A percentile compares a stretch with the other conserved stretches of the same genome.
phyloP scores from a whole-genome alignment of 1,284 basidiomycete species.

The Cryptococcus sp. region DNA sequence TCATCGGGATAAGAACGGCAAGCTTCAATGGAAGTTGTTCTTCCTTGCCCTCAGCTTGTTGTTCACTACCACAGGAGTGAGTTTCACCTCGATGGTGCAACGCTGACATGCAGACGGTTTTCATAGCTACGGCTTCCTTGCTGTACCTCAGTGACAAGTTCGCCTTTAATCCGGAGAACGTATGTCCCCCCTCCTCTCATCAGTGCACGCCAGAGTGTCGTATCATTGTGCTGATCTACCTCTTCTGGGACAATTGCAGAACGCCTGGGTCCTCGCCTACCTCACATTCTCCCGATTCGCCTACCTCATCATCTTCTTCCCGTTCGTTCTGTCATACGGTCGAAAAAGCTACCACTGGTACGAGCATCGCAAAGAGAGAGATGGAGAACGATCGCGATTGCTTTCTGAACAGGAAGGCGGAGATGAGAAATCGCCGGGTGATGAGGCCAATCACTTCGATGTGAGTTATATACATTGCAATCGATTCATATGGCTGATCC shows the following conservation, averaged over 20 bases:
- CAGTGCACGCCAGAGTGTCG: not conserved
- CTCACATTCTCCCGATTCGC: conserved; percentile 34
- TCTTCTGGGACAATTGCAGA: conserved; percentile 14
- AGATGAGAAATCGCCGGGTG: conserved; percentile 12
- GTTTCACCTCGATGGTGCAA: conserved; percentile 5
- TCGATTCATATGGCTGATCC: not conserved
- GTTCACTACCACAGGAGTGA: conserved; percentile 32
- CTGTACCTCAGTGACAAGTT: conserved; percentile 43
- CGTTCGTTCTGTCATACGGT: conserved; percentile 35
- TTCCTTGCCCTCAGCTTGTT: conserved; percentile 33
- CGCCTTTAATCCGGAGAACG: conserved; percentile 37
- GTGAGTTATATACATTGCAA: conserved; percentile 21
- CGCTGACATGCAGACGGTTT: conserved; percentile 31
- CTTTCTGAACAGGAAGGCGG: conserved; percentile 1
- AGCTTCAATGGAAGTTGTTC: conserved; percentile 31
- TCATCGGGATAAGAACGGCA: conserved; percentile 24
- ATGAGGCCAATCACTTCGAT: conserved; percentile 44
- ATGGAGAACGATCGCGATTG: conserved; percentile 20
- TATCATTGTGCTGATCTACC: not conserved
- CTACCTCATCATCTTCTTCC: conserved; percentile 41
- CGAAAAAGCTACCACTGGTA: conserved; percentile 27
- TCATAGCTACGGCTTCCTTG: conserved; percentile 38
- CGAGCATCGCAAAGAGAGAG: conserved; percentile 14
- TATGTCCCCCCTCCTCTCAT: not conserved
- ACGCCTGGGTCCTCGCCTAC: conserved; percentile 44